These are phyloP conservation scores for Bimuria novae-zelandiae DNA, from an alignment of 2,329 filamentous ascomycete genomes.

Conservation along the genomic window DNA sequence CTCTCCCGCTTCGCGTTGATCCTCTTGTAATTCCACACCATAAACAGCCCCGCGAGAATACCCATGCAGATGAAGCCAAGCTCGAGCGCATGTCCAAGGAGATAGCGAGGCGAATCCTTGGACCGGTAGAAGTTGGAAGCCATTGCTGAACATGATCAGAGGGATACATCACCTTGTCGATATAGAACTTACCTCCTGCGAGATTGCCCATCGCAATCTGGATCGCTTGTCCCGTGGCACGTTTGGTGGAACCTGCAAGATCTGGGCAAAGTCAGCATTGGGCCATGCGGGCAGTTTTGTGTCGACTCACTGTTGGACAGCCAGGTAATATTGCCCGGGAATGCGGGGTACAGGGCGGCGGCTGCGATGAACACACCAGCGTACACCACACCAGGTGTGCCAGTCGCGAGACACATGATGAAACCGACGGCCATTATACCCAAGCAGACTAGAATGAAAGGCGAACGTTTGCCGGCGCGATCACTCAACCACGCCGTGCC, in stretches of 20 bases:
- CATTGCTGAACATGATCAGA: conserved; percentile 56
- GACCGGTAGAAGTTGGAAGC: conserved; percentile 72
- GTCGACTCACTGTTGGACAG: conserved; percentile 54
- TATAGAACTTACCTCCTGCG: conserved; percentile 31
- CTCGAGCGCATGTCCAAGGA: conserved; percentile 57
- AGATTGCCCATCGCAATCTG: conserved; percentile 57
- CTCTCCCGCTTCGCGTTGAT: conserved; percentile 63
- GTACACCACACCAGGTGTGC: conserved; percentile 42
- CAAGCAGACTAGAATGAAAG: conserved; percentile 40
- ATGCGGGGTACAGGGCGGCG: conserved; percentile 44
- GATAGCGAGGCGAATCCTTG: conserved; percentile 55
- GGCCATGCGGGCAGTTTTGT: neutral
- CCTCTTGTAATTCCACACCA: conserved; percentile 57
- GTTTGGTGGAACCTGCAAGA: conserved; percentile 57
- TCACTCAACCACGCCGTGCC: conserved; percentile 39
- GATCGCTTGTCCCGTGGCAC: conserved; percentile 53
- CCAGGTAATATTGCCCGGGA: conserved; percentile 53
- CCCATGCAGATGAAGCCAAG: conserved; percentile 56
- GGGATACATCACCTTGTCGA: neutral
- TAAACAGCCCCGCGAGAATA: conserved; percentile 49
- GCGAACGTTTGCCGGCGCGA: conserved; percentile 36
- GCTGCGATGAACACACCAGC: conserved; percentile 46
- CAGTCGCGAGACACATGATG: conserved; percentile 43
- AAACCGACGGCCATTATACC: conserved; percentile 44
- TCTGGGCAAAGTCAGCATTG: conserved; percentile 48